A percentile compares a stretch with the other conserved stretches of the same genome.
Evolutionary conservation across 192 early-diverging fungal genomes (phyloP).

Genomic region (Cladochytrium replicatum): DNA sequence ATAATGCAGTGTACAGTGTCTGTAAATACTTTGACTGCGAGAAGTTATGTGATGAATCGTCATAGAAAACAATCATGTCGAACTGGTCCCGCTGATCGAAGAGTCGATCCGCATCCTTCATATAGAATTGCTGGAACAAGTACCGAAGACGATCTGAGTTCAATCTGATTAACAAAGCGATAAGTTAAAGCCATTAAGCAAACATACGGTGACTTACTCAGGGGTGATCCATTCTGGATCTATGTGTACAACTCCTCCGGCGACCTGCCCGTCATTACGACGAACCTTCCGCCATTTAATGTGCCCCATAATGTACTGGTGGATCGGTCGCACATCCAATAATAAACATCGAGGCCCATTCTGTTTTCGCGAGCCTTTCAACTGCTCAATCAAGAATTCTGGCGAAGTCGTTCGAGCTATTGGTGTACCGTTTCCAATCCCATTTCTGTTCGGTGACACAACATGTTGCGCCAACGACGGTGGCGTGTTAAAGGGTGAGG

Average conservation of each 20-base stretch:
- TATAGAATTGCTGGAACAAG: constrained; percentile 45
- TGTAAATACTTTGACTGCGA: constrained; percentile 15
- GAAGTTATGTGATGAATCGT: neutral
- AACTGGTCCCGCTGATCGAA: constrained; percentile 57
- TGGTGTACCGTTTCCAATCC: no score
- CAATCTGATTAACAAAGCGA: constrained; percentile 29
- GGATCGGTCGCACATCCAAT: constrained; percentile 66
- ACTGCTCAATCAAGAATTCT: no score
- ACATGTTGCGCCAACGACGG: no score
- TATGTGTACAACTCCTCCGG: constrained; percentile 52
- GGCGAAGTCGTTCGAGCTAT: no score
- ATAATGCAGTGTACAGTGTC: constrained; percentile 49
- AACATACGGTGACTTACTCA: neutral
- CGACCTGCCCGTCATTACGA: neutral
- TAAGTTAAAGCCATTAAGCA: constrained; percentile 9
- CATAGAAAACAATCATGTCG: constrained; percentile 25
- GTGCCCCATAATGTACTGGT: constrained; percentile 55
- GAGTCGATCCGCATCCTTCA: constrained; percentile 43
- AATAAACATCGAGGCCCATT: no score
- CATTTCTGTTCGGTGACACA: no score
- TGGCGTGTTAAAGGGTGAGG: no score
- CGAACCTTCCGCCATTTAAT: constrained; percentile 42
- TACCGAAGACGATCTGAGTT: constrained; percentile 13
- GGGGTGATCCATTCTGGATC: constrained; percentile 49
- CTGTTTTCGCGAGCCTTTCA: no score